Base-by-base conservation (phyloP, 2,329 filamentous ascomycete genomes). In the Trichoderma simmonsii region DNA sequence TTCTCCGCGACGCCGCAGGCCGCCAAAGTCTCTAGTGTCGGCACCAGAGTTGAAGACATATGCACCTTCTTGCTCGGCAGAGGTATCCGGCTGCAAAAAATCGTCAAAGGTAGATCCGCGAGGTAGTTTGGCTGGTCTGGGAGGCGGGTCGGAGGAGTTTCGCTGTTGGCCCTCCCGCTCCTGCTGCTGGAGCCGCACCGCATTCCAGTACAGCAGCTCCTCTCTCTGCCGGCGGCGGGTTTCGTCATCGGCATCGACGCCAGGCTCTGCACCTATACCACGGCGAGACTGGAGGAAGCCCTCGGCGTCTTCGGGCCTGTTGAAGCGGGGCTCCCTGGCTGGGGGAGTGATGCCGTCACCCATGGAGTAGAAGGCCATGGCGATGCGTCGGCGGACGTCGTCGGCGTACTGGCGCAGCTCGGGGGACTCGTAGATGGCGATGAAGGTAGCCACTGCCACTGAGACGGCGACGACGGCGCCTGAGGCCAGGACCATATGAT, bases 121-220 rank as follows among this genome's bases (percentile, higher is more conserved):
- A n/a, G 43, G 43, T 15, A 68, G 71, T 70, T 32, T 74, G 73
- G 43, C 18, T 9, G 72, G 72, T 24, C 56, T 57, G 8, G 68
- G 72, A 11, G 68, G 69, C 54, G 56, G 36, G 26, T 54, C 61
- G 24, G 60, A 61, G 14, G 39, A 60, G n/a, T 48, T 43, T 1
- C 4, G 39, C 30, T 36, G 66, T 36, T 51, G 36, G 8, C 34
- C 6, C 28, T 54, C 28, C 14, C 21, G 14, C 11, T 4, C 72
- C 72, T 84, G 78, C 78, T 86, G 86, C 77, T 86, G 82, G 65
- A 89, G 78, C 66, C 82, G 86, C 36, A 89, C 74, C 3, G 86
- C 83, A 76, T 91, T 91, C 89, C 89, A 91, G 76, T 90, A 91
- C 80, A 91, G 82, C 73, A 91, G 78, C 79, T 91, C 89, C 76